Evolutionary conservation across 2,329 filamentous ascomycete genomes (phyloP), one percentile per base, ranked within the genome.

Genomic region (Pestalotiopsis sp.): DNA sequence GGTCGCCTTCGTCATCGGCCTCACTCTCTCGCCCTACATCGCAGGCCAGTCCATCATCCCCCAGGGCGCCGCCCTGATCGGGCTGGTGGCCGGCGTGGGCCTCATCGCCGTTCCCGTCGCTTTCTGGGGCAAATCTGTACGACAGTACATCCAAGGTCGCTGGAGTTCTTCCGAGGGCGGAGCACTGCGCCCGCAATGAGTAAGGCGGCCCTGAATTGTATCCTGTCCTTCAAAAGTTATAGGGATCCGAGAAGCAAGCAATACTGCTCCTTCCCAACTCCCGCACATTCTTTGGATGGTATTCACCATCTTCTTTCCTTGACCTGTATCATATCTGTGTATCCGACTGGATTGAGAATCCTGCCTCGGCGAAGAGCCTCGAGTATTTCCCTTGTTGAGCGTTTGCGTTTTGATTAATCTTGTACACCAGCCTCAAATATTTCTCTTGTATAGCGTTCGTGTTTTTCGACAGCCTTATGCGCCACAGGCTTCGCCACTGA

Each of bases 51-150:
- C 67, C 2, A 65, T 62, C 52, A 13, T 70, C 38, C 67, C 68
- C 13, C 63, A 71, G 14, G 70, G 69, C 36, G 62, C 72, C 1
- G 65, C 69, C 9, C 65, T 75, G 31, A 31, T 49, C 11, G 61
- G 61, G 3, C 20, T 64, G 11, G 14, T 64, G 5, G 68, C 72
- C 36, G 41, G 70, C 1, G 67, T 76, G n/a, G 74, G 74, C 11
- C 60, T 72, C 17, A 61, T 76, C 4, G 73, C 68, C 9, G 68
- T 76, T 31, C 74, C 74, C 1, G 57, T 75, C 1, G 74, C 74
- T 1, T 76, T 76, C 66, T 76, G 74, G 73, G 74, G 74, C 2
- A 74, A 72, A 67, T 73, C 63, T 27, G 67, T 76, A 61, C 69
- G 74, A 5, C 74, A 76, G 65, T 75, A 71, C 38, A 74, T 76